phyloP scores from a whole-genome alignment of 2,329 filamentous ascomycete genomes.

The Fusarium haematococcum region DNA sequence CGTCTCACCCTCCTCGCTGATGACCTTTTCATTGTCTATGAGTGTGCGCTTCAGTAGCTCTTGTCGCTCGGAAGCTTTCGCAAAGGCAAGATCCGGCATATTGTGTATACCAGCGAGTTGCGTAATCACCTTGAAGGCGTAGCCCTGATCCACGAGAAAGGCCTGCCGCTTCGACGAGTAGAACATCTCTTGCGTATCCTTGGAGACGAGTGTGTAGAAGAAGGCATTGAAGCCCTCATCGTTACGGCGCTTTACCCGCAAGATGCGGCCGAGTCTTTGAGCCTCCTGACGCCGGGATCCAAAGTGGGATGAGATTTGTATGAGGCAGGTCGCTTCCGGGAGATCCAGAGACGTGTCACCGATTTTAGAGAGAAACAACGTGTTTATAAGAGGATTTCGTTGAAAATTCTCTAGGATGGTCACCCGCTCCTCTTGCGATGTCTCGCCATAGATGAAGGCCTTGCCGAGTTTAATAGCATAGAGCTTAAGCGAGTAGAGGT shows the following conservation, averaged over 20 bases:
- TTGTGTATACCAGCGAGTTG: constrained; percentile 86
- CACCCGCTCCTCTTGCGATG: constrained; percentile 82
- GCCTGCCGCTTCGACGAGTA: constrained; percentile 93
- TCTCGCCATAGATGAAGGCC: constrained; percentile 88
- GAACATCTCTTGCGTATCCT: constrained; percentile 88
- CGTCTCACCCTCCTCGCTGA: constrained; percentile 6
- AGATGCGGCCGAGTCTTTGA: constrained; percentile 87
- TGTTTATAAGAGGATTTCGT: constrained; percentile 86
- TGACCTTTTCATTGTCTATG: constrained; percentile 75
- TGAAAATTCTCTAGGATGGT: constrained; percentile 91
- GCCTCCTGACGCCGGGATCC: constrained; percentile 94
- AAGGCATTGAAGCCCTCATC: constrained; percentile 97
- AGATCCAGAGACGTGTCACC: constrained; percentile 94
- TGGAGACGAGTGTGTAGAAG: constrained; percentile 93
- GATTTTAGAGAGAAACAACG: constrained; percentile 94
- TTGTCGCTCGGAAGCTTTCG: constrained; percentile 77
- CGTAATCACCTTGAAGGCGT: constrained; percentile 96
- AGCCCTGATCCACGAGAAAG: constrained; percentile 93
- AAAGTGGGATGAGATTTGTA: constrained; percentile 95
- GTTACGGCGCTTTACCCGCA: constrained; percentile 90
- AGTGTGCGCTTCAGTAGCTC: constrained; percentile 85
- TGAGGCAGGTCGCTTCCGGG: constrained; percentile 92
- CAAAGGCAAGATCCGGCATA: constrained; percentile 79
- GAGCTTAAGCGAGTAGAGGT: constrained; percentile 85
- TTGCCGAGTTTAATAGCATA: constrained; percentile 85